phyloP scores from a whole-genome alignment of 2,329 filamentous ascomycete genomes.

The Colletotrichum coccodes region DNA sequence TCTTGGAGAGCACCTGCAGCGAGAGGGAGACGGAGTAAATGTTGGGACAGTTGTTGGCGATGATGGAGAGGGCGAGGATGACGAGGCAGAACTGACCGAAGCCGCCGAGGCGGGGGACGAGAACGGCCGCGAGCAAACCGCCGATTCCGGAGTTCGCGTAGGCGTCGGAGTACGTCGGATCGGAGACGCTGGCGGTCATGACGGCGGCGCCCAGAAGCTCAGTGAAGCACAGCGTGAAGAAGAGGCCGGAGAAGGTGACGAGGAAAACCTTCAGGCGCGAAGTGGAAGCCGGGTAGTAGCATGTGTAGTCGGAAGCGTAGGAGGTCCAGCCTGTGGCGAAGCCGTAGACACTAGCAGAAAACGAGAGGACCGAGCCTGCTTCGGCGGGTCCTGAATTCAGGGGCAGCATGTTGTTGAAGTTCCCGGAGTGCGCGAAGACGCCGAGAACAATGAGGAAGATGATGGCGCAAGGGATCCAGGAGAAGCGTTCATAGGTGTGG shows the following conservation, averaged over 20 bases:
- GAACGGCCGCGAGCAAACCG: conserved; percentile 73
- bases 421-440: conserved; percentile 72
- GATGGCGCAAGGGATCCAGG: conserved; percentile 78
- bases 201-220: conserved; percentile 79
- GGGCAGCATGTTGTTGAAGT: conserved; percentile 67
- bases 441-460: conserved; percentile 79
- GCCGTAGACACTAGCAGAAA: conserved; percentile 73
- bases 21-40: conserved; percentile 77
- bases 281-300: conserved; percentile 76
- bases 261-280: conserved; percentile 72
- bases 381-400: conserved; percentile 69
- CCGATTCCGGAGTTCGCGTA: conserved; percentile 59
- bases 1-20: conserved; percentile 71
- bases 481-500: conserved; percentile 80
- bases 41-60: conserved; percentile 78
- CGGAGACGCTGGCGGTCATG: conserved; percentile 64
- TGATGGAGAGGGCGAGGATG: conserved; percentile 72
- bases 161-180: conserved; percentile 64
- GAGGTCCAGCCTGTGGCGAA: conserved; percentile 80
- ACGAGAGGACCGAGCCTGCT: conserved; percentile 70
- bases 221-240: conserved; percentile 78
- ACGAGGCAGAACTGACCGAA: conserved; percentile 80
- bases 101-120: conserved; percentile 69
- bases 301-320: conserved; percentile 82
- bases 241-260: conserved; percentile 75